Conservation (phyloP, 495 filamentous ascomycete species). For the Oidiodendron maius region DNA sequence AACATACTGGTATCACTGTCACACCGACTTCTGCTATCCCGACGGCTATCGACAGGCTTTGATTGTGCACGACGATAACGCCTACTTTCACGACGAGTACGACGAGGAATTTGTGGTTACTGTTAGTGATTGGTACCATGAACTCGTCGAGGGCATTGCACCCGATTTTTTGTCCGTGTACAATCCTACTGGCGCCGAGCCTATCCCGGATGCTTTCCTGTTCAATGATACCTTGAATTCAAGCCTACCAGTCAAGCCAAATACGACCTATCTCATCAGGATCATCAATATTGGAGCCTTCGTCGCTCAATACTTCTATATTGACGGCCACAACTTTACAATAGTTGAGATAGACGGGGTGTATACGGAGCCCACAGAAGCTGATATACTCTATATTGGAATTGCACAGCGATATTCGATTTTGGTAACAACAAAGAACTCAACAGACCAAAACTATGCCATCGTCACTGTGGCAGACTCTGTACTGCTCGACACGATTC, state of each 20-base stretch:
- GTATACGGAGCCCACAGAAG: slow-evolving; percentile 50
- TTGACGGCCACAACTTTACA: slow-evolving; percentile 60
- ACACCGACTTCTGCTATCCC: slow-evolving; percentile 18
- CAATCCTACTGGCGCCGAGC: slow-evolving; percentile 52
- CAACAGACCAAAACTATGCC: slow-evolving; percentile 8
- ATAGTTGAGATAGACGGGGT: slow-evolving; percentile 51
- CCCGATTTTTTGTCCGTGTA: slow-evolving; percentile 52
- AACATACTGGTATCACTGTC: slow-evolving; percentile 14
- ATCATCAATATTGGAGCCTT: slow-evolving; percentile 67
- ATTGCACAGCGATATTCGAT: slow-evolving; percentile 37
- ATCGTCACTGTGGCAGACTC: slow-evolving; percentile 41
- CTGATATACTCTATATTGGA: slow-evolving; percentile 47
- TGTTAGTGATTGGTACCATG: slow-evolving; percentile 63
- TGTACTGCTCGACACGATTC: slow-evolving; percentile 6
- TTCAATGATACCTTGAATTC: slow-evolving; percentile 61
- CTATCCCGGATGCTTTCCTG: slow-evolving; percentile 57
- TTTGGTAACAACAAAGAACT: slow-evolving; percentile 42
- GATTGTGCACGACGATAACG: slow-evolving; percentile 61
- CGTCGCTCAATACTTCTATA: slow-evolving; percentile 60
- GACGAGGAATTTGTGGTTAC: slow-evolving; percentile 61
- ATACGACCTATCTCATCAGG: slow-evolving; percentile 72
- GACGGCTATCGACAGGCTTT: slow-evolving; percentile 70
- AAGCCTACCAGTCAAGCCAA: slow-evolving; percentile 52
- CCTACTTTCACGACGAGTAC: slow-evolving; percentile 54
- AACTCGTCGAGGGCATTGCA: slow-evolving; percentile 51